Base-by-base conservation (phyloP, 2,329 filamentous ascomycete genomes). In the Fusarium caatingaense region DNA sequence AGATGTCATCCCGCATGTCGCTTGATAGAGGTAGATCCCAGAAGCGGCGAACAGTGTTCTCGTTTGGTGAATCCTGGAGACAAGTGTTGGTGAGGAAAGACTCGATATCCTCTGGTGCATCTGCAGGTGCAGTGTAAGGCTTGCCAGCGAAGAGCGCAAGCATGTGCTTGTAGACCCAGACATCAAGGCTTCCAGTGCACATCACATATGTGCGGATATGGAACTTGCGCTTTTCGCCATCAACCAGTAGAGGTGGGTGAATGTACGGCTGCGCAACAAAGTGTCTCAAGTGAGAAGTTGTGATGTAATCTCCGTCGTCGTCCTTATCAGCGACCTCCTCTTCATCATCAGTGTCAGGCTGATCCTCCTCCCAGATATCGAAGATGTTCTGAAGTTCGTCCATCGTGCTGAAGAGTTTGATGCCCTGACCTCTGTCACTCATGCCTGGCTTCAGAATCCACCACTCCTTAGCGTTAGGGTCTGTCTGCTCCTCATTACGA, bases 401-500 rank as follows among this genome's bases (percentile, higher is more conserved):
- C 83, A 96, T 92, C 4, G 89, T 93, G 74, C 89, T 92, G 79
- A 99, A 99, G 1, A 99, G 83, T 41, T 93, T 84, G 61, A 99
- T 98, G 2, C 96, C 96, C 78, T 98, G 94, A 0, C 95, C 96
- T 25, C 95, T 88, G 78, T 99, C 96, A 79, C 93, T 97, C 96
- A 99, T 98, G 11, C 95, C 92, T 1, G 96, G 95, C 81, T 99
- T 99, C 64, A 99, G 80, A 71, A 99, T 98, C 96, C 96, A 99
- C 95, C 95, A 99, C 78, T 97, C 89, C 63, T 87, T 86, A 44
- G 86, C 82, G 34, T 80, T 66, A 0, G 60, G 72, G 3, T 74
- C 72, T 6, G 58, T 51, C 3, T 60, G 65, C 15, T 69, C 69
- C 16, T 79, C 80, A 73, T 97, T 97, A 47, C 84, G 85, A 32